A percentile compares a stretch with the other conserved stretches of the same genome.
These are phyloP conservation scores for Termitomyces sp. DNA, from an alignment of 768 basidiomycete genomes.

Conservation along the genomic window DNA sequence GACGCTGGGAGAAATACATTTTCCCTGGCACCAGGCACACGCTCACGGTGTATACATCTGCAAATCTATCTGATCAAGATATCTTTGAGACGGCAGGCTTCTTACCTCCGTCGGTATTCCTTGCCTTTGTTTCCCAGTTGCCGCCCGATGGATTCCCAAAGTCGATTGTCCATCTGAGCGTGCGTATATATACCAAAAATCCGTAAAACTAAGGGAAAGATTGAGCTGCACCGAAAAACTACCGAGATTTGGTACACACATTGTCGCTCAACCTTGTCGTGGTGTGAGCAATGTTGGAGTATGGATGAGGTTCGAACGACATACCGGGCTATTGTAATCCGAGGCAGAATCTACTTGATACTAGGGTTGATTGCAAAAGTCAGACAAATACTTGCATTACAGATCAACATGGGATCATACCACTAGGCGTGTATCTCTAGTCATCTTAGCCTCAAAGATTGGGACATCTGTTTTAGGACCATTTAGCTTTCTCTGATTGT, in stretches of 20 bases:
- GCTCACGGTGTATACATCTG: slow-evolving; percentile 43
- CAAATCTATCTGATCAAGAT: not conserved
- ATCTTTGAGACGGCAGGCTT: not conserved
- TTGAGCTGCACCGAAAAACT: not conserved
- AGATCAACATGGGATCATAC: not conserved
- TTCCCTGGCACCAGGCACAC: slow-evolving; percentile 25
- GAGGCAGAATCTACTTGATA: slow-evolving; percentile 13
- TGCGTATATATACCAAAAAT: slow-evolving; percentile 25
- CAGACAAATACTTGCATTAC: not conserved
- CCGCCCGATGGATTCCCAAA: slow-evolving; percentile 33
- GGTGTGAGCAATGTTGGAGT: not conserved
- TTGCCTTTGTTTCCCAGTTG: slow-evolving; percentile 35
- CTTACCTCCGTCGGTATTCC: slow-evolving; percentile 49
- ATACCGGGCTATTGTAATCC: slow-evolving; percentile 7
- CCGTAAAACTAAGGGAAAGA: slow-evolving; percentile 6
- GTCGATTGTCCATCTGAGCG: slow-evolving; percentile 29
- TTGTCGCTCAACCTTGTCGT: slow-evolving; percentile 10
- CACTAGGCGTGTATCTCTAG: slow-evolving; percentile 9
- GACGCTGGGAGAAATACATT: slow-evolving; percentile 44
- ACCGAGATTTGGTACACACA: not conserved
- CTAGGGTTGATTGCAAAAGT: not conserved
- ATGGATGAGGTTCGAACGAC: not conserved
- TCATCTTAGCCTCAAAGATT: slow-evolving; percentile 14
- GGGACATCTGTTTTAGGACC: slow-evolving; percentile 9
- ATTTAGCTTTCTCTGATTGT: slow-evolving; percentile 12